A percentile compares a stretch with the other conserved stretches of the same genome.
These are phyloP conservation scores for Lichtheimia ramosa DNA, from an alignment of 371 early-diverging fungal genomes.

Conservation along the genomic window DNA sequence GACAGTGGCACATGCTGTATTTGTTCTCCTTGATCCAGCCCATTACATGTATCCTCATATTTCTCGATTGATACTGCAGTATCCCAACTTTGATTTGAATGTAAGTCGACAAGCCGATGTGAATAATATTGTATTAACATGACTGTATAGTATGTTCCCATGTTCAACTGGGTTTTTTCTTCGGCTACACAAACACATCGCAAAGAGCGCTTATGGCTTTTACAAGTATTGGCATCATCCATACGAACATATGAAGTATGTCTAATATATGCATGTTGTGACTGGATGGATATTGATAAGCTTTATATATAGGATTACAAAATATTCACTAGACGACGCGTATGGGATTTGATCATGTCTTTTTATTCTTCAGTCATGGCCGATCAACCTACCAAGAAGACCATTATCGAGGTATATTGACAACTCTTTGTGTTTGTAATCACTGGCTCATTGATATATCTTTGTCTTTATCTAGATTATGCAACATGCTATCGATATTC, in stretches of 20 bases:
- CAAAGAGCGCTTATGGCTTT: conserved; percentile 76
- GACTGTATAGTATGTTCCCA: conserved; percentile 67
- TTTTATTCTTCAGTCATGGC: conserved; percentile 69
- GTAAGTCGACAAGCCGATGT: conserved; percentile 27
- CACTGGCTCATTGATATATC: background rate
- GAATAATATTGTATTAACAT: background rate
- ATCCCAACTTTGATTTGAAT: conserved; percentile 71
- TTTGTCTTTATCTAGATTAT: conserved; percentile 36
- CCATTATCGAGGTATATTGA: conserved; percentile 31
- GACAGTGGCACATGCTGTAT: conserved; percentile 68
- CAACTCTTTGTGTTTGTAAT: background rate
- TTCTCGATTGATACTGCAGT: conserved; percentile 70
- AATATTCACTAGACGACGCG: conserved; percentile 67
- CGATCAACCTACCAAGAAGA: conserved; percentile 50
- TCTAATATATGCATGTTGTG: background rate
- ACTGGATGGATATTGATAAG: too few species aligned
- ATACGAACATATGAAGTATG: conserved; percentile 34
- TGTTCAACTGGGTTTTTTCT: conserved; percentile 76
- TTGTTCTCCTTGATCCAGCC: conserved; percentile 67
- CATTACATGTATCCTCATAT: conserved; percentile 76
- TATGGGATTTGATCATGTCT: conserved; percentile 64
- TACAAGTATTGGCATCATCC: conserved; percentile 63
- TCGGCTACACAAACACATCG: conserved; percentile 54
- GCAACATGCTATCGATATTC: conserved; percentile 52
- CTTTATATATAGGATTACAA: conserved; percentile 53